Percentiles rank a stretch among this genome's conserved stretches.
Evolutionary conservation across 805 yeast species (phyloP).

Genomic region (Lachancea lanzarotensis): DNA sequence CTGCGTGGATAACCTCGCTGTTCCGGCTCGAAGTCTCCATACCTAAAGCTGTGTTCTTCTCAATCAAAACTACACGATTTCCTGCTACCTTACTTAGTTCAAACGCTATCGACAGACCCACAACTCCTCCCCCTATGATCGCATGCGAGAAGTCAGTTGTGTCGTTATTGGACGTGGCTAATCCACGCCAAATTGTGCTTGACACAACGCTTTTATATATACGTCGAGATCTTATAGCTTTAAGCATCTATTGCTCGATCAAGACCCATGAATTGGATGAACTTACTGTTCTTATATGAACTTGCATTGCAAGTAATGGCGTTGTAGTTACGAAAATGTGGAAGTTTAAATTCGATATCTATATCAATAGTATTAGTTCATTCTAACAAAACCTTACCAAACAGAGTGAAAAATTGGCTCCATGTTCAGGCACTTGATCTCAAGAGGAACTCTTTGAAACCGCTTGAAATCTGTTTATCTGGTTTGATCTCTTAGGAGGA

Average conservation of each 20-base stretch:
- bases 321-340: too few species aligned
- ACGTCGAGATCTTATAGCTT: background rate
- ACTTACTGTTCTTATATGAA: too few species aligned
- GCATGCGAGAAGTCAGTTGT: conserved; percentile 57
- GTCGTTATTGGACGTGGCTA: background rate
- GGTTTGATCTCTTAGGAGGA: too few species aligned
- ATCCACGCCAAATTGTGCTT: background rate
- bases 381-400: too few species aligned
- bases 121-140: conserved; percentile 78
- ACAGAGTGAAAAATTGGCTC: too few species aligned
- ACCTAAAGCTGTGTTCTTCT: conserved; percentile 60
- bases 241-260: too few species aligned
- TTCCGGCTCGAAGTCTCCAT: conserved; percentile 83
- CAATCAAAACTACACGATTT: conserved; percentile 57
- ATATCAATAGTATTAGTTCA: background rate
- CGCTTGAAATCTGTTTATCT: too few species aligned
- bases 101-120: conserved; percentile 76
- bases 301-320: too few species aligned
- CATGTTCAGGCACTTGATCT: too few species aligned
- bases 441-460: too few species aligned
- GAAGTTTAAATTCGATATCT: background rate
- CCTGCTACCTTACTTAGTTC: conserved; percentile 45
- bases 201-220: background rate
- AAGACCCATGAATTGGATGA: too few species aligned
- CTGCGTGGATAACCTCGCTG: conserved; percentile 92